phyloP scores from a whole-genome alignment of 2,329 filamentous ascomycete species.

The Leptodontidium sp. region DNA sequence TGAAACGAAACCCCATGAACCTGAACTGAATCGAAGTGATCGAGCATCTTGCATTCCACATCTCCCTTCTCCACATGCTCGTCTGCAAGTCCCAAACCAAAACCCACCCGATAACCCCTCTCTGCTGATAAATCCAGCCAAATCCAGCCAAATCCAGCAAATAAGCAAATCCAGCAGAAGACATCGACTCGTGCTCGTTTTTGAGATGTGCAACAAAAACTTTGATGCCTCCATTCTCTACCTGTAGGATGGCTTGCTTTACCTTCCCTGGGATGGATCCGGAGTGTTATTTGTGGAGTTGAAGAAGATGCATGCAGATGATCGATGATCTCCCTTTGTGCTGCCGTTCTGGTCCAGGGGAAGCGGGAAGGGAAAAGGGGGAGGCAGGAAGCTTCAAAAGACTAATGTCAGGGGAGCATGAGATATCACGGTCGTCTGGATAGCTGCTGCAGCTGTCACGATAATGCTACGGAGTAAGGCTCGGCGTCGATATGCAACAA shows the following conservation, averaged over 20 bases:
- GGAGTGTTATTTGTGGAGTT: background rate
- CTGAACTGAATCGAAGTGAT: too few relatives aligned
- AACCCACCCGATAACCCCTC: background rate
- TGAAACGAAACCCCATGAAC: too few relatives aligned
- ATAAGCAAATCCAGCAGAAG: too few relatives aligned
- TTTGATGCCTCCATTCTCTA: background rate
- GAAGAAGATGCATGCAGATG: too few relatives aligned
- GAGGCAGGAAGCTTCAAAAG: background rate
- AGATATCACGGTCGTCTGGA: background rate
- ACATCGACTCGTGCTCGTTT: slow-evolving; percentile 9
- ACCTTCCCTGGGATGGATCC: too few relatives aligned
- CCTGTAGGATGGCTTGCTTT: background rate
- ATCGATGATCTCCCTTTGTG: background rate
- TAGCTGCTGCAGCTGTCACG: slow-evolving; percentile 18
- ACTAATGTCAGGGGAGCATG: slow-evolving; percentile 13
- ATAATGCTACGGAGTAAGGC: slow-evolving; percentile 15
- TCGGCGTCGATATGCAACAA: slow-evolving; percentile 23
- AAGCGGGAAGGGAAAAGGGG: background rate
- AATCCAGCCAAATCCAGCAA: too few relatives aligned
- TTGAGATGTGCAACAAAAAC: slow-evolving; percentile 18
- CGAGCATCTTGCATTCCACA: too few relatives aligned
- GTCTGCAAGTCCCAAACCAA: background rate
- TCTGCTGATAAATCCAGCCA: background rate
- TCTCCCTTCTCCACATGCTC: too few relatives aligned
- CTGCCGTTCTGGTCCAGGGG: background rate